phyloP scores from a whole-genome alignment of 345 rosid genomes.

The Sonneratia alba region DNA sequence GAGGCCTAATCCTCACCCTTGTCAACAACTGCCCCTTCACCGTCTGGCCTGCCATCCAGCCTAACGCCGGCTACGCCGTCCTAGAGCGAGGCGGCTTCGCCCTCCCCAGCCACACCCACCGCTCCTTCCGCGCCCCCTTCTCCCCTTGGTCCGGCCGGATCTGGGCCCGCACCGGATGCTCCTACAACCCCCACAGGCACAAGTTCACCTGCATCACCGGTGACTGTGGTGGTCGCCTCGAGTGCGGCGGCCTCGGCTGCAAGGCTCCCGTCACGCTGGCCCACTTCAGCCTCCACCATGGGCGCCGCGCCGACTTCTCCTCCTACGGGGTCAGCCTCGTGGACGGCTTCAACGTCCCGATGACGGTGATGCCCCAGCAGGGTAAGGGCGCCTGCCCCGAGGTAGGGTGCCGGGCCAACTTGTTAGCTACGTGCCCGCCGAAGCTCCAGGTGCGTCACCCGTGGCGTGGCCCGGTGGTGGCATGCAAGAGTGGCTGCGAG shows the following conservation, averaged over 20 bases:
- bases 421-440: slow-evolving; percentile 51
- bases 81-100: slow-evolving; percentile 71
- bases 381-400: slow-evolving; percentile 82
- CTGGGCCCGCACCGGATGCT: slow-evolving; percentile 83
- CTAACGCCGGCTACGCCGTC: slow-evolving; percentile 71
- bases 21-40: slow-evolving; percentile 90
- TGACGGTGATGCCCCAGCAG: slow-evolving; percentile 94
- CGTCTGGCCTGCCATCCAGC: slow-evolving; percentile 84
- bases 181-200: slow-evolving; percentile 17
- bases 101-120: slow-evolving; percentile 51
- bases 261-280: slow-evolving; percentile 65
- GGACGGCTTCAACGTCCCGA: slow-evolving; percentile 80
- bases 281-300: slow-evolving; percentile 69
- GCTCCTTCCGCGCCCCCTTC: slow-evolving; percentile 60
- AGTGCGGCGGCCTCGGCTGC: slow-evolving; percentile 83
- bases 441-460: slow-evolving; percentile 37
- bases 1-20: slow-evolving; percentile 48
- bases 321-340: slow-evolving; percentile 84
- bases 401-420: slow-evolving; percentile 65
- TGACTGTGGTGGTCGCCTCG: slow-evolving; percentile 61
- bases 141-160: slow-evolving; percentile 84
- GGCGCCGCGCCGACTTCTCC: slow-evolving; percentile 50
- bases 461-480: slow-evolving; percentile 57
- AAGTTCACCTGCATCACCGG: slow-evolving; percentile 65
- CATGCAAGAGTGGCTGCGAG: slow-evolving; percentile 82